A percentile compares a stretch with the other conserved stretches of the same genome.
These are phyloP conservation scores for Nepenthes mirabilis DNA, from an alignment of 148 eudicot genomes.

Conservation along the genomic window DNA sequence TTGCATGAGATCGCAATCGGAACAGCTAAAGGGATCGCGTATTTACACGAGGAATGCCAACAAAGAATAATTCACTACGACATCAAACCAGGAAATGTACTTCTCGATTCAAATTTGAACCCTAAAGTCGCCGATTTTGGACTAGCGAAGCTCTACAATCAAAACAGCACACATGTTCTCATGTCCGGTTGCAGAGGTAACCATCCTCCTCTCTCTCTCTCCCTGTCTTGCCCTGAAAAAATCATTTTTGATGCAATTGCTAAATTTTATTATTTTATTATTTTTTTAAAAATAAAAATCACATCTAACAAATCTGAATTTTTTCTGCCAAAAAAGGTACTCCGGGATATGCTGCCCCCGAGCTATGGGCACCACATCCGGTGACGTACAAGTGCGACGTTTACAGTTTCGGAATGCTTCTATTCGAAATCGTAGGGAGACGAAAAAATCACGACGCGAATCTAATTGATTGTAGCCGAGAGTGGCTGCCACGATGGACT, in stretches of 20 bases:
- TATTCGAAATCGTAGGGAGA: conserved; percentile 20
- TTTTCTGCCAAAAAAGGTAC: background rate
- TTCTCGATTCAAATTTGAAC: conserved; percentile 11
- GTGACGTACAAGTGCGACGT: conserved; percentile 25
- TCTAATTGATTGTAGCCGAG: conserved; percentile 12
- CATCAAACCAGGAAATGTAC: conserved; percentile 22
- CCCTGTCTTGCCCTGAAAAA: no score
- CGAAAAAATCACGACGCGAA: conserved; percentile 12
- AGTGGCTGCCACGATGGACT: conserved; percentile 23
- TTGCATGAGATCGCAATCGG: conserved; percentile 17
- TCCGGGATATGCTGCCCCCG: conserved; percentile 25
- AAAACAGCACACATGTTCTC: conserved; percentile 16
- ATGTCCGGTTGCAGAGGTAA: conserved; percentile 14
- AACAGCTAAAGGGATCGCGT: conserved; percentile 19
- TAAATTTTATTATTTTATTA: no score
- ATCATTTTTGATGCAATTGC: no score
- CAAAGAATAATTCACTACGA: conserved; percentile 23
- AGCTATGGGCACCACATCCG: conserved; percentile 24
- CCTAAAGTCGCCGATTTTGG: conserved; percentile 26
- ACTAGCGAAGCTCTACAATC: conserved; percentile 15
- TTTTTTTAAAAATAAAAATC: no score
- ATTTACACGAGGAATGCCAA: conserved; percentile 23
- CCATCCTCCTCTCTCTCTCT: no score
- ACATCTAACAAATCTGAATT: no score
- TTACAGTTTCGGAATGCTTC: conserved; percentile 21